Conservation (phyloP, 202 grass and related monocot species). For the Digitaria exilis region DNA sequence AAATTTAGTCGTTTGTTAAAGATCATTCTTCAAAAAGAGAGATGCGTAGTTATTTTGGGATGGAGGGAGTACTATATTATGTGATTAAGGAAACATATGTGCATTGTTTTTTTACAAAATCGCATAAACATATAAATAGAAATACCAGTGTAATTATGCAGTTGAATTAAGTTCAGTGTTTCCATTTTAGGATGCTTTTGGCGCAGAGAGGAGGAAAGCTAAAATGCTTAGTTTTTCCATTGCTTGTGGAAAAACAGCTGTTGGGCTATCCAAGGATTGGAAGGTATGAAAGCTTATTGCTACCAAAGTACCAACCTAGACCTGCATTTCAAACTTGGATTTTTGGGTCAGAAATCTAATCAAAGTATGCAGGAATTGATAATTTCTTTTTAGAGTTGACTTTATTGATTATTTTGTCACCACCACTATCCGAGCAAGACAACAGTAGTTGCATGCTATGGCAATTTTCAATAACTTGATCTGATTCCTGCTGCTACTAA, state of each 20-base stretch:
- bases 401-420: not conserved
- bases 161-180: slow-evolving; percentile 12
- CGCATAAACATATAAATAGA: not conserved
- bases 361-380: slow-evolving; percentile 4
- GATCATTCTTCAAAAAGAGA: not conserved
- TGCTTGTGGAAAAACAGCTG: slow-evolving; percentile 87
- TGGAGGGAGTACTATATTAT: not conserved
- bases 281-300: slow-evolving; percentile 64
- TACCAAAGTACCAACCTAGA: slow-evolving; percentile 10
- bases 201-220: slow-evolving; percentile 85
- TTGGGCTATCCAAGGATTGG: slow-evolving; percentile 80
- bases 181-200: slow-evolving; percentile 82
- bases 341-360: not conserved
- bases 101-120: slow-evolving; percentile 13
- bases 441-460: not conserved
- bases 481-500: not conserved
- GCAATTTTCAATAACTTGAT: slow-evolving; percentile 16
- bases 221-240: slow-evolving; percentile 99
- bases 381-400: slow-evolving; percentile 17
- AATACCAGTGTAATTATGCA: not conserved
- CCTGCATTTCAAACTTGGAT: slow-evolving; percentile 30
- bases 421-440: not conserved
- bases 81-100: not conserved
- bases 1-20: not conserved
- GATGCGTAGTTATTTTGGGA: not conserved